These are phyloP conservation scores for Moniliophthora roreri DNA, from an alignment of 1,284 basidiomycete species.

Conservation along the genomic window DNA sequence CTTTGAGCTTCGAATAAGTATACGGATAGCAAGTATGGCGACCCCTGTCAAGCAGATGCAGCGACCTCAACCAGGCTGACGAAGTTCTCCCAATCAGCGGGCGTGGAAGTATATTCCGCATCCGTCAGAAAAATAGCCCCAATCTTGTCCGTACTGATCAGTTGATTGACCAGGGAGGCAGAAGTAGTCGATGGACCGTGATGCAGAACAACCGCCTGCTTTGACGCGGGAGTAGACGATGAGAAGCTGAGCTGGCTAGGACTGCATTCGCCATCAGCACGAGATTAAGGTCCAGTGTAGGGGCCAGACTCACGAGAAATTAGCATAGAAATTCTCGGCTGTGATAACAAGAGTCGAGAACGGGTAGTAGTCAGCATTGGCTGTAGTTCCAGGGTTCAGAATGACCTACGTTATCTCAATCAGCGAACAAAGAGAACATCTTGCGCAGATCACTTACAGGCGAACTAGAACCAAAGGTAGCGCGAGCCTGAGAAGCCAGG, in stretches of 20 bases:
- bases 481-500: constrained; percentile 10
- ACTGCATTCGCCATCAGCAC: neutral
- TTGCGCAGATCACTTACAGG: neutral
- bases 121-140: constrained; percentile 22
- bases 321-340: constrained; percentile 16
- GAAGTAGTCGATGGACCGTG: constrained; percentile 17
- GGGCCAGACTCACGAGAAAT: constrained; percentile 22
- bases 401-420: constrained; percentile 13
- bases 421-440: neutral
- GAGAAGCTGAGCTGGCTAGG: constrained; percentile 7
- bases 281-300: no score
- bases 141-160: constrained; percentile 14
- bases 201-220: constrained; percentile 22
- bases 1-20: no score
- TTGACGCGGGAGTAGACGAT: constrained; percentile 16
- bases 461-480: constrained; percentile 1
- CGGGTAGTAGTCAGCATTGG: constrained; percentile 16
- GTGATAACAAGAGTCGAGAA: constrained; percentile 23
- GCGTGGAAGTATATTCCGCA: neutral
- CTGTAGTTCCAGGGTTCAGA: constrained; percentile 20
- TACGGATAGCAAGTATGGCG: no score
- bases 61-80: neutral
- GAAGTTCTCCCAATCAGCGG: neutral
- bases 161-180: constrained; percentile 7
- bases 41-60: neutral